These are phyloP conservation scores for Boletus pseudopeckii DNA, from an alignment of 768 basidiomycete genomes.

Conservation along the genomic window DNA sequence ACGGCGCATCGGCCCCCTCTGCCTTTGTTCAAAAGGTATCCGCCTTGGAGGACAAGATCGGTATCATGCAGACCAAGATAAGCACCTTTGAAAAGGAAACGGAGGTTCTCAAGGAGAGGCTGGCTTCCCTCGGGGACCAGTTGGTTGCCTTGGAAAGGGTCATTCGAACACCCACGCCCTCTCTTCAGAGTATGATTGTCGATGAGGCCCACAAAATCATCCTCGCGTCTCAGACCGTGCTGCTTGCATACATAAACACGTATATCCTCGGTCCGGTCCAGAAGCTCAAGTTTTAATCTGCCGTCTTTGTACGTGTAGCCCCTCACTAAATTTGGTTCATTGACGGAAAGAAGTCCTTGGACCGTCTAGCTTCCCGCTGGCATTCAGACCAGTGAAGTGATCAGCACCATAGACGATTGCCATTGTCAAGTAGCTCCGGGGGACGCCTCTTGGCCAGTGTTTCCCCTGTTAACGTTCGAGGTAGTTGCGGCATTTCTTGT, in stretches of 20 bases:
- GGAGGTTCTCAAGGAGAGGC: not conserved
- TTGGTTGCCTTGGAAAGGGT: conserved; percentile 5
- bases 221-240: not conserved
- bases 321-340: not conserved
- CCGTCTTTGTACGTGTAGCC: not conserved
- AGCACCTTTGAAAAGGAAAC: not conserved
- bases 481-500: not conserved
- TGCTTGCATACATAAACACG: conserved; percentile 2
- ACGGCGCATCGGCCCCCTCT: not conserved
- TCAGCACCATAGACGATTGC: not conserved
- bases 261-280: conserved; percentile 7
- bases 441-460: not conserved
- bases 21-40: not conserved
- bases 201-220: not conserved
- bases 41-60: not conserved
- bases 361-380: not conserved
- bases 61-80: not conserved
- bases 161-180: not conserved
- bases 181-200: not conserved
- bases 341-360: not conserved
- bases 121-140: conserved; percentile 1
- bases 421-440: not conserved
- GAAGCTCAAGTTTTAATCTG: not conserved
- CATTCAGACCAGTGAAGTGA: not conserved
- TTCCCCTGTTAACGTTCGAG: not conserved